Percentiles rank a stretch among this genome's conserved stretches.
Evolutionary conservation across 78 protist species (phyloP).

Genomic region (Chrysochromulina parva): DNA sequence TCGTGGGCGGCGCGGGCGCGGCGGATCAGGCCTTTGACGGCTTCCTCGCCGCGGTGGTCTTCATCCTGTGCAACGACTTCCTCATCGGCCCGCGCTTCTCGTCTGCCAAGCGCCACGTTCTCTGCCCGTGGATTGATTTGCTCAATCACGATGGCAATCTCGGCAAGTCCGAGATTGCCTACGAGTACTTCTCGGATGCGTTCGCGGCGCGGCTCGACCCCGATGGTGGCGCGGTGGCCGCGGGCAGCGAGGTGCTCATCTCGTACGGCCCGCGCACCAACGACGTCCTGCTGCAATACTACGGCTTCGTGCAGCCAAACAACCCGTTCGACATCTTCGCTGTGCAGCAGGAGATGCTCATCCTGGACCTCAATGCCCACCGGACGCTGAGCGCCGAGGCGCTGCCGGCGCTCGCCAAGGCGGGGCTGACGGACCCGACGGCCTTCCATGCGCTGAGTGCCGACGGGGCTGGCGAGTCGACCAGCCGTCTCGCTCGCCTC

Average conservation of each 20-base stretch:
- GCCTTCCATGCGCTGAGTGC: too few relatives aligned
- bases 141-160: background rate
- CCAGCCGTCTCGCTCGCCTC: too few relatives aligned
- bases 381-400: too few relatives aligned
- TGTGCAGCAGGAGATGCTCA: background rate
- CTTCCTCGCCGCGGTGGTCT: background rate
- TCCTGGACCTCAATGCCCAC: background rate
- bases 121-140: background rate
- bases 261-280: conserved; percentile 15
- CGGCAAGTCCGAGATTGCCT: background rate
- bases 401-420: too few relatives aligned
- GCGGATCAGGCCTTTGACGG: background rate
- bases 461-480: too few relatives aligned
- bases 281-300: conserved; percentile 26
- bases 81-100: background rate
- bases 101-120: background rate
- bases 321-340: background rate
- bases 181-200: background rate
- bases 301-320: conserved; percentile 14
- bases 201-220: background rate
- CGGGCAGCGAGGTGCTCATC: background rate
- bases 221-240: background rate
- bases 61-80: background rate
- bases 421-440: too few relatives aligned
- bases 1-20: too few relatives aligned